Evolutionary conservation across 164 flowering plant genomes (phyloP).

Genomic region (Sextonia rubra): DNA sequence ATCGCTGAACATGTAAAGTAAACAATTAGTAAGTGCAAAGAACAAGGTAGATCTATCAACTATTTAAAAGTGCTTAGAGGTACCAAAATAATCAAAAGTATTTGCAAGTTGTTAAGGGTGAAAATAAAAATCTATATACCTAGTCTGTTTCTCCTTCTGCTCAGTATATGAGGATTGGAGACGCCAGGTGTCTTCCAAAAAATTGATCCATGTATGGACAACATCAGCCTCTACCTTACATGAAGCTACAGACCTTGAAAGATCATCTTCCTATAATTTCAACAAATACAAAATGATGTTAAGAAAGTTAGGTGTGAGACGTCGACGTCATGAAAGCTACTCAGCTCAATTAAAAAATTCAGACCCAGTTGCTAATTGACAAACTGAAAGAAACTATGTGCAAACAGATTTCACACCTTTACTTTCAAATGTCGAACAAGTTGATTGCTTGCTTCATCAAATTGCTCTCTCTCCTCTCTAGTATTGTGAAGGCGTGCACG

Average conservation of each 20-base stretch:
- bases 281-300: neutral
- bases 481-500: slow-evolving; percentile 64
- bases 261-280: slow-evolving; percentile 73
- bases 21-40: slow-evolving; percentile 10
- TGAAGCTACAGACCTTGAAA: slow-evolving; percentile 63
- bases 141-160: slow-evolving; percentile 62
- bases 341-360: neutral
- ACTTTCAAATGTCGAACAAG: slow-evolving; percentile 60
- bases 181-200: slow-evolving; percentile 93
- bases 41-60: neutral
- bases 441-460: slow-evolving; percentile 81
- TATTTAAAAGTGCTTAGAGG: neutral
- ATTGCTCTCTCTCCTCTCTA: slow-evolving; percentile 80
- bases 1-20: slow-evolving; percentile 37
- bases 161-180: slow-evolving; percentile 63
- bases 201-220: slow-evolving; percentile 85
- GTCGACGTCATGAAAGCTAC: neutral
- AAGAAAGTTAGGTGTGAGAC: neutral
- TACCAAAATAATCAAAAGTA: neutral
- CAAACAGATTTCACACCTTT: slow-evolving; percentile 43
- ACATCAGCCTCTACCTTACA: slow-evolving; percentile 72
- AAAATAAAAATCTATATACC: slow-evolving; percentile 32
- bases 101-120: neutral
- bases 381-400: neutral
- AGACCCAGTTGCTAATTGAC: neutral